Percentiles rank a stretch among this genome's conserved stretches.
These are phyloP conservation scores for Metschnikowia matae DNA, from an alignment of 805 yeast species.

Conservation along the genomic window DNA sequence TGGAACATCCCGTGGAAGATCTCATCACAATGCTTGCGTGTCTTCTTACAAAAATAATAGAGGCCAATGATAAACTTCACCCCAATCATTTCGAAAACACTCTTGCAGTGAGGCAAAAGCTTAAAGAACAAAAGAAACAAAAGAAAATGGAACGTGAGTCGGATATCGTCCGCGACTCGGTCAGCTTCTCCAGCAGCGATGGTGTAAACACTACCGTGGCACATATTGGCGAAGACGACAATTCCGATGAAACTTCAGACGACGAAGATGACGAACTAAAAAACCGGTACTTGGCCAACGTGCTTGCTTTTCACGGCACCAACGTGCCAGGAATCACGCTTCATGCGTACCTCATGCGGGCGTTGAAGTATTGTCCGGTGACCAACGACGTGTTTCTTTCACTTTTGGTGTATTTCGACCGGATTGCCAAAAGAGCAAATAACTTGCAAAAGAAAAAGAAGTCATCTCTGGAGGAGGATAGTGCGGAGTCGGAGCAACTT, in stretches of 20 bases:
- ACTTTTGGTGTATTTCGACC: slow-evolving; percentile 86
- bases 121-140: slow-evolving; percentile 31
- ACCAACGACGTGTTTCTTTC: slow-evolving; percentile 94
- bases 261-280: slow-evolving; percentile 42
- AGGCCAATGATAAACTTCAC: slow-evolving; percentile 81
- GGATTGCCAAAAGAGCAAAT: slow-evolving; percentile 84
- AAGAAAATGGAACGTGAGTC: slow-evolving; percentile 22
- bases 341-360: slow-evolving; percentile 84
- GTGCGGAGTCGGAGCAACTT: slow-evolving; percentile 45
- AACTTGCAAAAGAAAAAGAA: slow-evolving; percentile 28
- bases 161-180: slow-evolving; percentile 5
- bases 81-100: slow-evolving; percentile 58
- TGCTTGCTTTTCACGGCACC: slow-evolving; percentile 90
- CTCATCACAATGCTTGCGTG: slow-evolving; percentile 82
- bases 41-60: slow-evolving; percentile 78
- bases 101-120: slow-evolving; percentile 37
- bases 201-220: slow-evolving; percentile 17
- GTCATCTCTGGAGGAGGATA: slow-evolving; percentile 23
- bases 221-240: slow-evolving; percentile 22
- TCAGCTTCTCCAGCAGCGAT: slow-evolving; percentile 10
- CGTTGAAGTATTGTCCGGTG: slow-evolving; percentile 96
- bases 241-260: slow-evolving; percentile 17
- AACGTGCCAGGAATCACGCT: slow-evolving; percentile 94
- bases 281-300: slow-evolving; percentile 57
- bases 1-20: slow-evolving; percentile 77